Base-by-base conservation (phyloP, 345 rosid species). In the Microcos paniculata region DNA sequence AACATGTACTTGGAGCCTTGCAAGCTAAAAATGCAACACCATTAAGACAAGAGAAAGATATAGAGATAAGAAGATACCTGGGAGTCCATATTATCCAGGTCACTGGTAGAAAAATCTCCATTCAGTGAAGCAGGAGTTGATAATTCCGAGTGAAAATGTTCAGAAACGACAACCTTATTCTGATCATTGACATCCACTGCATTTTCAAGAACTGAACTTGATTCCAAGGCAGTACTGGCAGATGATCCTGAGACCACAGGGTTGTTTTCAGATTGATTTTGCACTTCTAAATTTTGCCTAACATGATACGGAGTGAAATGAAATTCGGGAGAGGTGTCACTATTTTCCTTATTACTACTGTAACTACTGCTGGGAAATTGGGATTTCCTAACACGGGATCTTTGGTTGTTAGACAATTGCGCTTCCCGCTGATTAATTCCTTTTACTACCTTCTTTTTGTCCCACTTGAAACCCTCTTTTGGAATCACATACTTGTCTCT, bases 241-340 rank as follows among this genome's bases (percentile, higher is more conserved):
- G 81, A 66, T 53, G 82, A 73, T 71, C 82, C 84, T 21, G 84
- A 82, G 82, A 80, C 84, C 73, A 80, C 76, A 78, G 55, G 82
- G 79, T 73, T 80, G 70, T 80, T 80, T 69, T 78, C 78, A 63
- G 66, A 48, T 78, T 52, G 77, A 68, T 58, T 74, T 0, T 82
- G 78, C 74, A 79, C 83, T 71, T 79, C 77, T 15, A 77, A 31
- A 31, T 73, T 81, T 66, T 61, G 72, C 70, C 79, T 82, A 73
- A 72, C 79, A 61, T 78, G 80, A 78, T 62, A 62, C 48, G 62
- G 79, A 63, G 73, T 74, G 62, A 84, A 74, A 72, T 58, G 64
- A 73, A 77, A 78, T 78, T 90, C 89, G 42, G 84, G 82, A 24
- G 92, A 88, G 64, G 82, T 75, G 72, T 80, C 84, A 78, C 80